Base-by-base conservation (phyloP, 805 yeast species). In the Vanderwaltozyma polyspora region DNA sequence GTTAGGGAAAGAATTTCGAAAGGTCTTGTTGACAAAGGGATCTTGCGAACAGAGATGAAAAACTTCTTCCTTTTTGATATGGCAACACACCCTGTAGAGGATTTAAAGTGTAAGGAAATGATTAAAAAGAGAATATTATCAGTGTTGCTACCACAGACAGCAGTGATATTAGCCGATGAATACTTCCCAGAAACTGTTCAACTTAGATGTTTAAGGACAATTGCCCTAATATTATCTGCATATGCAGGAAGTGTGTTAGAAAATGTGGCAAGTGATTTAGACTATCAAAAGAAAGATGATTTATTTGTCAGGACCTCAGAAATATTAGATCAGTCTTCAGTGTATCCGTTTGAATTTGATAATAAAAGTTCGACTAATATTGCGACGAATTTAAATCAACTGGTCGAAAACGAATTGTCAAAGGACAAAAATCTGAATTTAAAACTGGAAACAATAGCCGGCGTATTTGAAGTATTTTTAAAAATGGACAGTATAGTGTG, bases 31-130 rank as follows among this genome's bases (percentile, higher is more conserved):
- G 98, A 91, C 59, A 91, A 91, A 63, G 97, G 98, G 15, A 79
- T 91, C 29, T 70, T 93, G 51, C 78, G 95, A 63, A 91, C 98
- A 7, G 98, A 91, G 60, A 76, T 94, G 59, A 85, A 87, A 57
- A 91, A 85, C 63, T 91, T 91, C 56, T 75, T 91, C 51, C 65
- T 91, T 34, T 91, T 91, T 49, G 98, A 91, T 59, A 91, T 91
- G 96, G 95, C 98, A 21, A 91, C 98, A 7, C 98, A 93, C 60
- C 98, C 98, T 6, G 74, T 91, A 11, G 79, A 87, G 22, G 98
- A 91, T 59, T 70, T 79, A 29, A 64, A 75, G 43, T 77, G 94
- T 32, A 91, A 91, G 60, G 94, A 84, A 45, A 76, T 76, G 36
- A 71, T 91, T 37, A 76, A 77, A 36, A 68, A 75, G 38, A 72